Evolutionary conservation across 371 early-diverging fungal genomes (phyloP), one percentile per base, ranked within the genome.

Genomic region (Smittium culicis): DNA sequence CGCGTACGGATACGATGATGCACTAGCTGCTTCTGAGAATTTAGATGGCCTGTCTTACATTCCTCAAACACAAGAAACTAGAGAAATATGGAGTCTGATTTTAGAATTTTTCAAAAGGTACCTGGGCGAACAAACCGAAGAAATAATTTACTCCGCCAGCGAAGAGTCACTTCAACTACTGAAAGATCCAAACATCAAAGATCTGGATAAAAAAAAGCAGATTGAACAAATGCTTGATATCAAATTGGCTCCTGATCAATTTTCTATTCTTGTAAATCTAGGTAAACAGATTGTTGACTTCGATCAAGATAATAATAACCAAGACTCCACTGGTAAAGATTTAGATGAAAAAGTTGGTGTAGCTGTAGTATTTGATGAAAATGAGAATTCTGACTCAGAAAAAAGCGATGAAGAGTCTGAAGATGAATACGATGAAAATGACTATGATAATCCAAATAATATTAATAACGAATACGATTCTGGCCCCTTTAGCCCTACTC

Each of bases 221-320:
- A 86, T 94, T 27, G 94, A 93, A 72, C 70, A 72, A 1, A 74
- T 91, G 8, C 74, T 94, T 28, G 80, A 82, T 31, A 77, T 84
- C 2, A 71, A 76, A 27, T 74, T 95, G 25, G 67, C 80, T 29
- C 83, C 88, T 27, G 90, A 92, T 35, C 79, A 86, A 67, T 95
- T 94, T 74, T 86, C 92, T 24, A 86, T 86, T 66, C 82, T 96
- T 25, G 83, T 96, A 54, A 92, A 89, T 68, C 81, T 96, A 54
- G 90, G 93, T 16, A 93, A 93, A 71, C 89, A 91, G 72, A 91
- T 98, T 61, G 93, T 94, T 1, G 98, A 96, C 72, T 96, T 88
- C 67, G 64, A 76, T 11, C 64, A 34, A 8, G 72, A 54, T 0
- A 28, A 65, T 17, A 75, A 71, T 0, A 77, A 69, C 64, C 69